Evolutionary conservation across 768 basidiomycete species (phyloP), one percentile per base, ranked within the genome.

Genomic region (Leccinum arenicola): DNA sequence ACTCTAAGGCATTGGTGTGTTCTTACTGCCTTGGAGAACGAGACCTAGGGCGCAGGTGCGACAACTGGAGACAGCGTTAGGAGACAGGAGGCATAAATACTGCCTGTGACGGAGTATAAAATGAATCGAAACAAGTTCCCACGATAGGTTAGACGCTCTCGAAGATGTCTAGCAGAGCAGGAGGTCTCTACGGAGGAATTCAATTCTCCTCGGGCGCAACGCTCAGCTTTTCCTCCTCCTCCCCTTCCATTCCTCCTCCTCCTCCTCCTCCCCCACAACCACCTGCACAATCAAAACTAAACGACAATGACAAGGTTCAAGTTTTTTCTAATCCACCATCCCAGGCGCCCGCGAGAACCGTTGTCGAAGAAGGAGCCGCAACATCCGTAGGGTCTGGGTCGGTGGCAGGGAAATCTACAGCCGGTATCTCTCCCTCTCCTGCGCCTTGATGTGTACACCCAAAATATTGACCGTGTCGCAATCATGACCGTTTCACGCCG

Each of bases 141-240:
- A 70, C 66, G 61, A 40, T 21, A 4, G 7, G 56, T 57, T 60
- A 47, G 52, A 70, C 64, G 27, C 59, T 53, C 36, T 61, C 74
- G 73, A 80, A 70, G 68, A 89, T 89, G 85, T 87, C 87, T 52
- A 83, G 85, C 76, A 82, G 84, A 80, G 89, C 89, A 56, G 91
- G 91, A 53, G 91, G 91, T 52, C 81, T 93, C 56, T 93, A 93
- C 66, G 91, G 91, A 50, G 91, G 91, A 68, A 89, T 93, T 64
- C 88, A 91, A 57, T 93, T 93, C 75, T 89, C 89, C 25, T 84
- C 87, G 56, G 79, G 82, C 45, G 81, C 86, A 59, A 79, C 84
- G 27, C 82, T 86, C 60, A 66, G 66, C 58, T 75, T 81, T 15
- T 65, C 77, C 14, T 74, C 80, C 45, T 72, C 79, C 19, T 75